Base-by-base conservation (phyloP, 352 stramenopile species). In the Plasmopara muralis region DNA sequence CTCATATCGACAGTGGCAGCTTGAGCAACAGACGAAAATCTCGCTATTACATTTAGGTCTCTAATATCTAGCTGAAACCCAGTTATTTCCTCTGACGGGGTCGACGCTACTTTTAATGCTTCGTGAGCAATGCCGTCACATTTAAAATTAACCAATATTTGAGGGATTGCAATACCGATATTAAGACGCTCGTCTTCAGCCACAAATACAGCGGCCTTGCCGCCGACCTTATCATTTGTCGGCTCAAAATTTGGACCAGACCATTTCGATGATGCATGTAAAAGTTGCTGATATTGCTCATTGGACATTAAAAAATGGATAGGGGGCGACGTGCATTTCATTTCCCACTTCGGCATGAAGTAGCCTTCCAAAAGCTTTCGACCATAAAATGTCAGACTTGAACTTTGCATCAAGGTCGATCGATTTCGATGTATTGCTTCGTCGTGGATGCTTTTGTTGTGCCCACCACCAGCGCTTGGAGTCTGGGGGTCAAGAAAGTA, bases 241-340 rank as follows among this genome's bases (percentile, higher is more conserved):
- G 25, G 9, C 0, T 41, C 46, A 13, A 29, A 37, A 20, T 15
- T 52, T 7, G 55, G 55, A 20, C 50, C 33, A 44, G 70, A 62
- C 78, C 78, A 89, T 8, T 74, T 64, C 6, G 70, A 58, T n/a
- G 75, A 86, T 28, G 75, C 72, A 39, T 81, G 70, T 9, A 87
- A 34, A 8, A 88, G 69, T 58, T 89, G 77, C 7, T 77, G 66
- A 20, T 86, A 87, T 51, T 89, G 79, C 0, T 69, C 57, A 44
- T 69, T 87, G 0, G 74, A 85, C 13, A 89, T 59, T 0, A 74
- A 79, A 44, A 89, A 85, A 42, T 81, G 84, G 25, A 89, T 83
- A 0, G 79, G 79, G n/a, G 79, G 79, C 13, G 71, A 72, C 5
- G 64, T 85, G 43, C 79, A 85, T 20, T 78, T 75, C 60, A 83